phyloP scores from a whole-genome alignment of 768 basidiomycete genomes.

The Cyclocybe aegerita region DNA sequence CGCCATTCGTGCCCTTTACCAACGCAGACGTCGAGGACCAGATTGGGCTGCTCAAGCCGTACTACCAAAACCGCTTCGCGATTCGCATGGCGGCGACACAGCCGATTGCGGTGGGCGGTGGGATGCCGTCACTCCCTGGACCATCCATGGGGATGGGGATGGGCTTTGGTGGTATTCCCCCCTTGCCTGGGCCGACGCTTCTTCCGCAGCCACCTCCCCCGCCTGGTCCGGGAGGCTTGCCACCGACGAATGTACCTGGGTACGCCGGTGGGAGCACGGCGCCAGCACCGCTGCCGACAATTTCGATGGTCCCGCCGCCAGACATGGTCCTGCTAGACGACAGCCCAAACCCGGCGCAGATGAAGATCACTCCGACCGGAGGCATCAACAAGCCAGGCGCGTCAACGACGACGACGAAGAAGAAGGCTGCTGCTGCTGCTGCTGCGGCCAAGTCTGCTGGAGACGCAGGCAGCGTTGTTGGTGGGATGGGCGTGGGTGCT shows the following conservation, averaged over 20 bases:
- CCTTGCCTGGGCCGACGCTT: conserved; percentile 13
- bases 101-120: conserved; percentile 2
- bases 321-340: conserved; percentile 63
- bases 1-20: conserved; percentile 73
- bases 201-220: conserved; percentile 10
- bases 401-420: conserved; percentile 54
- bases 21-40: conserved; percentile 68
- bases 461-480: background rate
- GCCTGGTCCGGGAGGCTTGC: conserved; percentile 8
- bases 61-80: conserved; percentile 62
- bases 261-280: background rate
- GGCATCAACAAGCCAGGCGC: conserved; percentile 61
- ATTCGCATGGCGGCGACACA: conserved; percentile 32
- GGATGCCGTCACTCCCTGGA: conserved; percentile 9
- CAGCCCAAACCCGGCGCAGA: conserved; percentile 50
- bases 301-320: background rate
- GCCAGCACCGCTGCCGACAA: conserved; percentile 12
- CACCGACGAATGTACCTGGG: conserved; percentile 8
- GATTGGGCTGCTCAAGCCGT: conserved; percentile 81
- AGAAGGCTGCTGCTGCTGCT: conserved; percentile 35
- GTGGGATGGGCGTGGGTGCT: conserved; percentile 3
- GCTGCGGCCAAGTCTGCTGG: conserved; percentile 14
- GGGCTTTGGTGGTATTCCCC: background rate
- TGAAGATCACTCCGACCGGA: conserved; percentile 79
- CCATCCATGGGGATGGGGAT: conserved; percentile 14